Base-by-base conservation (phyloP, 2,329 filamentous ascomycete genomes). In the Exserohilum rostratum region DNA sequence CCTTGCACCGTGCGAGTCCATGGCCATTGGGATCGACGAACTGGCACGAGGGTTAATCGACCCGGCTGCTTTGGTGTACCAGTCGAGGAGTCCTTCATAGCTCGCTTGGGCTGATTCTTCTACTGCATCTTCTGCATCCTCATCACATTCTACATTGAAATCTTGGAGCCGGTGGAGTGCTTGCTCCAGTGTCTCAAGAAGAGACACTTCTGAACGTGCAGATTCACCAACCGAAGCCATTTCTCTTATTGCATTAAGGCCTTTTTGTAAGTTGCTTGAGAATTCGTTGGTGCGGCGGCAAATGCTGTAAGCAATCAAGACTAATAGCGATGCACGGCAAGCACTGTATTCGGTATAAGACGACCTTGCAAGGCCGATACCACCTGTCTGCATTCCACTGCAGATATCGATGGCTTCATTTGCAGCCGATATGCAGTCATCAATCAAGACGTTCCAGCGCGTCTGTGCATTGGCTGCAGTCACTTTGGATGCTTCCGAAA, bases 301-400 rank as follows among this genome's bases (percentile, higher is more conserved):
- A 5, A 53, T 57, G 40, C 57, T 60, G 20, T 61, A 52, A 1
- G 58, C 56, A 11, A 61, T 53, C 17, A 61, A 40, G 7, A 59
- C 50, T 10, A 61, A 46, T 6, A 61, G 50, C 3, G 58, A 51
- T 5, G 58, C 58, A 3, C 58, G 56, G 29, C 58, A 61, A 25
- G 58, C 48, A 40, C 55, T 58, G 20, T 51, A 60, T 17, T 60
- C 58, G 27, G 45, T 45, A 52, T 62, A 62, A 7, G 49, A 54
- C 18, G 59, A 49, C 30, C 47, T 55, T 34, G 57, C 57, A 34
- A 62, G 57, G 27, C 57, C 59, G n/a, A 60, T 57, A 2, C 44
- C 29, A n/a, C 50, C 37, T 6, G 40, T 46, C 6, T 56, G 57
- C 46, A 62, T 53, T 29, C 20, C 35, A 2, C 46, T 53, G 15